Evolutionary conservation across 2,329 filamentous ascomycete genomes (phyloP).

Genomic region (Trichoderma aggressivum): DNA sequence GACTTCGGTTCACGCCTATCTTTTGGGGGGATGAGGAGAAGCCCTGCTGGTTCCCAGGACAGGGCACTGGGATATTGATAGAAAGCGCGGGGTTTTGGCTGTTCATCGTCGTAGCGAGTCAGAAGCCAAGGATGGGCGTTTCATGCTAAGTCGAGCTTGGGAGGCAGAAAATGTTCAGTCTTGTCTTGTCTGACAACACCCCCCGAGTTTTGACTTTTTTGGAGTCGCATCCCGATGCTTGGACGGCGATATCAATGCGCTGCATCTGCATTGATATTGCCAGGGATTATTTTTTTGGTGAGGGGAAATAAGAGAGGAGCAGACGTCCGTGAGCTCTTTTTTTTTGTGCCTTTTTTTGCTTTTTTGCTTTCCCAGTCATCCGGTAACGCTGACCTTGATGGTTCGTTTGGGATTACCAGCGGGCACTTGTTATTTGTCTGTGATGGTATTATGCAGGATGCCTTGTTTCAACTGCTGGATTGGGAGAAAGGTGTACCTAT

Average conservation of each 20-base stretch:
- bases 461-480: background rate
- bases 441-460: background rate
- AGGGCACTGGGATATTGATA: background rate
- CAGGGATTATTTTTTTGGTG: background rate
- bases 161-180: background rate
- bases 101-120: background rate
- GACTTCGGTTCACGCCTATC: background rate
- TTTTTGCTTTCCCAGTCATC: background rate
- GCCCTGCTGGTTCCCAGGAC: background rate
- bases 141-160: background rate
- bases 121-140: background rate
- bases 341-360: no score
- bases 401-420: background rate
- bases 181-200: background rate
- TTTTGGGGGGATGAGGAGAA: background rate
- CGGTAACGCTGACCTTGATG: background rate
- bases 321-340: background rate
- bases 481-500: background rate
- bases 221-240: background rate
- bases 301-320: background rate
- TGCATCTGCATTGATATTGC: background rate
- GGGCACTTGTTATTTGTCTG: background rate
- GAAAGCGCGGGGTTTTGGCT: background rate
- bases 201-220: background rate
- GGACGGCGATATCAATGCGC: background rate